These are phyloP conservation scores for Xerocomellus chrysenteron DNA, from an alignment of 768 basidiomycete species.

Conservation along the genomic window DNA sequence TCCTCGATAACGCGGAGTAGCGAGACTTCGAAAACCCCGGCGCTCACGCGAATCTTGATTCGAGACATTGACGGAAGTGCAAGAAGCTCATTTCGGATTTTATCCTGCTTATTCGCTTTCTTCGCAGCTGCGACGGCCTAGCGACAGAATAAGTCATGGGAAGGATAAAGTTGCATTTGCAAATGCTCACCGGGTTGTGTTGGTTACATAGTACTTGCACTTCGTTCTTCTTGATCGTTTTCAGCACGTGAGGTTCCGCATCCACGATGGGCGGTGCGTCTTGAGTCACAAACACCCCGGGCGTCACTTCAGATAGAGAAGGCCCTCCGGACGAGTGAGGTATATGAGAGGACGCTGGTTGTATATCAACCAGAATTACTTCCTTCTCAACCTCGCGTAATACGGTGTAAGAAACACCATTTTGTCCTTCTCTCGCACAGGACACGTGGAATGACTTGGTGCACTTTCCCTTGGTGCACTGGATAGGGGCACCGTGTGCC, in stretches of 20 bases:
- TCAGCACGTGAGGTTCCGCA: slow-evolving; percentile 43
- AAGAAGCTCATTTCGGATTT: slow-evolving; percentile 66
- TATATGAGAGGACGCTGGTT: slow-evolving; percentile 9
- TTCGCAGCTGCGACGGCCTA: slow-evolving; percentile 76
- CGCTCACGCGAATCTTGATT: slow-evolving; percentile 81
- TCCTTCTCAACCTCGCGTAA: slow-evolving; percentile 79
- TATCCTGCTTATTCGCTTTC: slow-evolving; percentile 72
- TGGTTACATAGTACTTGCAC: slow-evolving; percentile 79
- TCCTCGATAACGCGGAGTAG: slow-evolving; percentile 71
- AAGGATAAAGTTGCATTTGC: background rate
- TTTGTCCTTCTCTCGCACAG: slow-evolving; percentile 64
- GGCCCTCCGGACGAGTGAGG: slow-evolving; percentile 4
- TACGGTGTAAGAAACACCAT: slow-evolving; percentile 58
- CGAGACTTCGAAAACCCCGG: slow-evolving; percentile 86
- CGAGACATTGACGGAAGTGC: slow-evolving; percentile 68
- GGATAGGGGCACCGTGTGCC: slow-evolving; percentile 78
- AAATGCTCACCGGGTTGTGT: slow-evolving; percentile 81
- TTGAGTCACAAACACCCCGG: background rate
- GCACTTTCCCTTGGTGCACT: slow-evolving; percentile 94
- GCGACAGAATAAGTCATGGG: background rate
- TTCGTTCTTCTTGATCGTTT: slow-evolving; percentile 69
- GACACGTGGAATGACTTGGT: slow-evolving; percentile 91
- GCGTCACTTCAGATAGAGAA: background rate
- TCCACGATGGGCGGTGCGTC: slow-evolving; percentile 3
- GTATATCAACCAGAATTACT: slow-evolving; percentile 59